Percentiles rank a stretch among this genome's conserved stretches.
Conservation (phyloP, 2,329 filamentous ascomycete species). For the Fusarium tupiense region DNA sequence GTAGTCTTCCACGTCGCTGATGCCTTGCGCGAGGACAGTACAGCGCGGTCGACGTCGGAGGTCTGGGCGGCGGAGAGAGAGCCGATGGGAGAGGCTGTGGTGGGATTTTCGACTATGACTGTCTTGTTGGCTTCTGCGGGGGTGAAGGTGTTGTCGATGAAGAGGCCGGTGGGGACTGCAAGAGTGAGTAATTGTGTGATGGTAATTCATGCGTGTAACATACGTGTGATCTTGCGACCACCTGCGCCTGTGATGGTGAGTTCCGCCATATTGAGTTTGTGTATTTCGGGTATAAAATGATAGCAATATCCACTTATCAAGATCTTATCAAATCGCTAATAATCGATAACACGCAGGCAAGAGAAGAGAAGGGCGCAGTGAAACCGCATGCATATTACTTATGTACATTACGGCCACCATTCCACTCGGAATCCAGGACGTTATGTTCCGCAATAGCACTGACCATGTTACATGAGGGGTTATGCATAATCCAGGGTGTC, state of each 20-base stretch:
- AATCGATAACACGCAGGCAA: not conserved
- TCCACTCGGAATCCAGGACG: not conserved
- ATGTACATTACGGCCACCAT: not conserved
- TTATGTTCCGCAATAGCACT: not conserved
- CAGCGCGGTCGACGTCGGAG: conserved; percentile 75
- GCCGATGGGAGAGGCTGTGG: not conserved
- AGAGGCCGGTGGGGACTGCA: conserved; percentile 24
- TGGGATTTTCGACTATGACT: conserved; percentile 5
- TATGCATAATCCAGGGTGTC: not conserved
- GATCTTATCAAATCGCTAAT: not conserved
- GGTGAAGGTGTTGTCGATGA: conserved; percentile 20
- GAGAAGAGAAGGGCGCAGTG: not conserved
- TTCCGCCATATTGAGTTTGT: not conserved
- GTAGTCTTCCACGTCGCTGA: conserved; percentile 54
- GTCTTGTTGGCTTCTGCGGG: not conserved
- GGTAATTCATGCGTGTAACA: not conserved
- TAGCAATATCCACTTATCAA: not conserved
- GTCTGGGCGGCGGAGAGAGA: conserved; percentile 11
- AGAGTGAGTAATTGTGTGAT: not conserved
- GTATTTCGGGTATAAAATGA: not conserved
- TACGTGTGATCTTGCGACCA: conserved; percentile 12
- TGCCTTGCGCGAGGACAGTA: conserved; percentile 80
- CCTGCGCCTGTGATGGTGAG: conserved; percentile 4
- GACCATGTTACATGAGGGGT: not conserved
- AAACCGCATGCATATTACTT: not conserved